Conservation (phyloP, 2,329 filamentous ascomycete genomes). For the Aspergillus sp. region DNA sequence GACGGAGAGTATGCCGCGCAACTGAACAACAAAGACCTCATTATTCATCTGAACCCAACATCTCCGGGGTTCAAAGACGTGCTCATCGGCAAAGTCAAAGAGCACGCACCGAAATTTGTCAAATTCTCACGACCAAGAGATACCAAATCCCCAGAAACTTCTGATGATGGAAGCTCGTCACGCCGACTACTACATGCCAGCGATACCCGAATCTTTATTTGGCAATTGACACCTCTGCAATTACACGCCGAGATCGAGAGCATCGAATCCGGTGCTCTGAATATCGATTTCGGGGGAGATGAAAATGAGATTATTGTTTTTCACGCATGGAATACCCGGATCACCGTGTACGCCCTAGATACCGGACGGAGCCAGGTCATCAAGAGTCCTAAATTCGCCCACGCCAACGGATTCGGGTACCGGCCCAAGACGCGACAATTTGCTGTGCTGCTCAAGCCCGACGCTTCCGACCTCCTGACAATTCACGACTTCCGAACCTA, state of each 20-base stretch:
- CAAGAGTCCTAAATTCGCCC: slow-evolving; percentile 40
- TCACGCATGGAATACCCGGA: slow-evolving; percentile 40
- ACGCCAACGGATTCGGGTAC: slow-evolving; percentile 37
- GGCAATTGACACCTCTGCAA: slow-evolving; percentile 36
- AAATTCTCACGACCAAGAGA: slow-evolving; percentile 25
- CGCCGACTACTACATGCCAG: slow-evolving; percentile 35
- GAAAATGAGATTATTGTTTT: slow-evolving; percentile 40
- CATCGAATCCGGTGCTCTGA: slow-evolving; percentile 34
- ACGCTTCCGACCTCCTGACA: slow-evolving; percentile 37
- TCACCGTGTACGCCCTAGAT: slow-evolving; percentile 35
- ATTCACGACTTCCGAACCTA: slow-evolving; percentile 38
- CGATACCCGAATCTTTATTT: slow-evolving; percentile 34
- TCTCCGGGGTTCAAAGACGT: slow-evolving; percentile 31
- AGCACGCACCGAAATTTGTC: slow-evolving; percentile 29
- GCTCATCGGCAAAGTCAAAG: slow-evolving; percentile 32
- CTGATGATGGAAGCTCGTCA: slow-evolving; percentile 15
- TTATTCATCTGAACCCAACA: slow-evolving; percentile 29
- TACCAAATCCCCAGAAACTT: neutral
- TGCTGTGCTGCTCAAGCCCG: slow-evolving; percentile 40
- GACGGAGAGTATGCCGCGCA: slow-evolving; percentile 30
- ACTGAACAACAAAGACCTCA: slow-evolving; percentile 30
- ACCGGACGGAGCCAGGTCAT: slow-evolving; percentile 38
- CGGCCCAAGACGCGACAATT: slow-evolving; percentile 40
- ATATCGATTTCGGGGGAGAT: slow-evolving; percentile 38
- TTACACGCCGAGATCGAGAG: slow-evolving; percentile 41